Evolutionary conservation across 352 stramenopile species (phyloP).

Genomic region (Phytophthora crassamura): DNA sequence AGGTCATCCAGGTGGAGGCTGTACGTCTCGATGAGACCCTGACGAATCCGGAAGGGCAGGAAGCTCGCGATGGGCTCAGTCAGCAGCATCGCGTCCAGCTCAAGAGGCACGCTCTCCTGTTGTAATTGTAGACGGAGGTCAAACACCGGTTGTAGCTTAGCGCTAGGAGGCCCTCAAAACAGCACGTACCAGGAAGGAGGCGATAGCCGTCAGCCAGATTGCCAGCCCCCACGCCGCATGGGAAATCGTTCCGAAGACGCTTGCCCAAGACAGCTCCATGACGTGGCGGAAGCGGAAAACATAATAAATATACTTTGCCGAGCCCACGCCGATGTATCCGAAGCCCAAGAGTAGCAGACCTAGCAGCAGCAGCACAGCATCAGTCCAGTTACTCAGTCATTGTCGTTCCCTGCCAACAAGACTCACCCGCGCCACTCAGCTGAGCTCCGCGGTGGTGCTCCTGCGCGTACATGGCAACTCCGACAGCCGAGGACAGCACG

Average conservation of each 20-base stretch:
- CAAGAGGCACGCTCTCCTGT: constrained; percentile 86
- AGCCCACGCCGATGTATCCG: constrained; percentile 89
- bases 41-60: constrained; percentile 84
- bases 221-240: constrained; percentile 83
- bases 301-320: constrained; percentile 92
- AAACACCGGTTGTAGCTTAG: background rate
- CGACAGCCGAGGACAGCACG: constrained; percentile 81
- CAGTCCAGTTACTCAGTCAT: background rate
- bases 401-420: background rate
- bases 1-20: constrained; percentile 88
- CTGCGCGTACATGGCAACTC: constrained; percentile 89
- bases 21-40: constrained; percentile 90
- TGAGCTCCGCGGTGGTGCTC: constrained; percentile 88
- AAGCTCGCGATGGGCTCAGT: constrained; percentile 85
- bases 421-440: constrained; percentile 74
- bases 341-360: constrained; percentile 84
- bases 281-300: constrained; percentile 88
- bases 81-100: constrained; percentile 85
- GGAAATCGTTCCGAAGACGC: constrained; percentile 83
- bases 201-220: constrained; percentile 86
- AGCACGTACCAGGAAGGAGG: constrained; percentile 79
- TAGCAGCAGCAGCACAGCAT: constrained; percentile 20
- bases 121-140: background rate
- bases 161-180: background rate
- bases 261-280: constrained; percentile 88